Evolutionary conservation across 768 basidiomycete genomes (phyloP), one percentile per base, ranked within the genome.

Genomic region (Tulasnella sp.): DNA sequence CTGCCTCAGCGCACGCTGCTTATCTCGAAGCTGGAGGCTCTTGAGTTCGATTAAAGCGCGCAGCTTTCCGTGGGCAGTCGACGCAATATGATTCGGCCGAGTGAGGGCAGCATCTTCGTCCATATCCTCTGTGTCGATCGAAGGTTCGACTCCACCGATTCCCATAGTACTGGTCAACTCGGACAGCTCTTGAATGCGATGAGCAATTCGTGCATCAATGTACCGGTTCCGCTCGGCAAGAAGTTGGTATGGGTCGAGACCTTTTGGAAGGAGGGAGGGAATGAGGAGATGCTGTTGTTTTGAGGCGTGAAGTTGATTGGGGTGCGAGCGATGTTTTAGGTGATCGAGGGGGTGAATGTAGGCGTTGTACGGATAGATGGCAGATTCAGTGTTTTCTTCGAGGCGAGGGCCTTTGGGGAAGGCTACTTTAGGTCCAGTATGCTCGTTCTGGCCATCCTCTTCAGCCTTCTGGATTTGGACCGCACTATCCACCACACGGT

Each of bases 31-130:
- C 14, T 92, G 91, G 10, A 99, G 89, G 19, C 92, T 90, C 84
- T 97, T 98, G 84, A 98, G 91, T 86, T 99, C 98, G 80, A 99
- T 98, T 78, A 96, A 86, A 0, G 95, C 96, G 46, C 92, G 92
- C 14, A 98, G 87, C 84, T 97, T 97, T 48, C 93, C 94, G 80
- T 94, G 92, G 0, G 90, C 89, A 27, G 88, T 89, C n/a, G 89
- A n/a, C 19, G 42, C 85, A 48, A 88, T 88, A 81, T 92, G 89
- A 1, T 81, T 81, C 27, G 89, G 85, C 78, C 79, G 48, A 79
- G 82, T 42, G 76, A 74, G 48, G 42, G 44, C 71, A 80, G 81
- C 74, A 27, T 80, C 76, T 31, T 83, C 81, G 19, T 86, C 83
- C 78, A 87, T 86, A 14, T 84, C 84, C 83, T 87, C 82, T 85